phyloP scores from a whole-genome alignment of 495 filamentous ascomycete species.

The Podospora pseudopauciseta region DNA sequence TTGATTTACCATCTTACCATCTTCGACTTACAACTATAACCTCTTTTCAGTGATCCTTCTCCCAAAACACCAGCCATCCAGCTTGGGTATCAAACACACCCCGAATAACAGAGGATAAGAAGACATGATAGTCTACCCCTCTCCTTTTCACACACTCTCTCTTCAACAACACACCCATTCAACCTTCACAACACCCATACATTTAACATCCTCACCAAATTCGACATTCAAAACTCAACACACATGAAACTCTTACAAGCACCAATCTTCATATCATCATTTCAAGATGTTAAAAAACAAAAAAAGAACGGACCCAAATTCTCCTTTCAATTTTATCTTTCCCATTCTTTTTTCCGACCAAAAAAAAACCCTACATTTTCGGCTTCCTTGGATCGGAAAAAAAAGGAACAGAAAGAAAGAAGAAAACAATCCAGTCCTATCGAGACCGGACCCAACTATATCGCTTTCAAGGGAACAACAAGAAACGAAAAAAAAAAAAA shows the following conservation, averaged over 20 bases:
- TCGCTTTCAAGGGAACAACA: neutral
- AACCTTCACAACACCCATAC: neutral
- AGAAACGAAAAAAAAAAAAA: neutral
- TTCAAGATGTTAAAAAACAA: neutral
- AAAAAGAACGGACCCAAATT: neutral
- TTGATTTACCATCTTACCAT: no score
- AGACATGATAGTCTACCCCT: no score
- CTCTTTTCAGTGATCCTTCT: no score
- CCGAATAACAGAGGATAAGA: no score
- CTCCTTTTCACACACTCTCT: no score
- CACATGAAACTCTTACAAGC: neutral
- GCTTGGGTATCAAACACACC: no score
- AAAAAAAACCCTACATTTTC: neutral
- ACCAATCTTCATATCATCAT: no score
- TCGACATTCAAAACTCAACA: neutral
- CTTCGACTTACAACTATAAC: no score
- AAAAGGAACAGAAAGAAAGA: neutral
- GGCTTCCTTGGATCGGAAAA: neutral
- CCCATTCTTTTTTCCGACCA: neutral
- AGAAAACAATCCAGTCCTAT: no score
- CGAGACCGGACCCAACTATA: neutral
- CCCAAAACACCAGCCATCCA: no score
- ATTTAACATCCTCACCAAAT: neutral
- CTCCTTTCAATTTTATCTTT: neutral
- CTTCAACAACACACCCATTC: no score